These are phyloP conservation scores for Medicago arabica DNA, from an alignment of 306 rosid species.

Conservation along the genomic window DNA sequence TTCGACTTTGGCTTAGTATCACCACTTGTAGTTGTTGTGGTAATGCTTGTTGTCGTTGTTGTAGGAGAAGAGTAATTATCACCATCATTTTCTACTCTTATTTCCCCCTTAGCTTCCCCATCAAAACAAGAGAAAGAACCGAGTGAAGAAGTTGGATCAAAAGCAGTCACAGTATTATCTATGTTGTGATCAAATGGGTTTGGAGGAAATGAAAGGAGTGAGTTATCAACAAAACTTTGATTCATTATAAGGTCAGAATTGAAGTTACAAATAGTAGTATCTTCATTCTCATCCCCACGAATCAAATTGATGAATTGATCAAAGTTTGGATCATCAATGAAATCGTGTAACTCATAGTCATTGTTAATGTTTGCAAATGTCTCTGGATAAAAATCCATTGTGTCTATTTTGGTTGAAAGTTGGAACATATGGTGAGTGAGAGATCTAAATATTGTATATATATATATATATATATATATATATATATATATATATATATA, in stretches of 20 bases:
- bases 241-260: slow-evolving; percentile 52
- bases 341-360: slow-evolving; percentile 59
- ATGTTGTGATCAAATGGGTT: slow-evolving; percentile 27
- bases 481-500: too few relatives aligned
- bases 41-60: slow-evolving; percentile 20
- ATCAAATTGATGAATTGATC: slow-evolving; percentile 61
- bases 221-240: slow-evolving; percentile 44
- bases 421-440: slow-evolving; percentile 28
- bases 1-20: slow-evolving; percentile 42
- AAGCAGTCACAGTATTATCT: neutral
- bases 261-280: slow-evolving; percentile 38
- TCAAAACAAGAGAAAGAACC: slow-evolving; percentile 54
- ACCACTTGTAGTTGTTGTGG: slow-evolving; percentile 29
- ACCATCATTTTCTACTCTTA: slow-evolving; percentile 47
- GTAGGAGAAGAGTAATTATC: slow-evolving; percentile 58
- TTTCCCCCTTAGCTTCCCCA: slow-evolving; percentile 36
- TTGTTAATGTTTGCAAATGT: slow-evolving; percentile 35
- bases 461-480: too few relatives aligned
- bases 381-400: slow-evolving; percentile 43
- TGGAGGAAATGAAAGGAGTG: slow-evolving; percentile 27
- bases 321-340: slow-evolving; percentile 59
- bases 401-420: slow-evolving; percentile 12
- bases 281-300: slow-evolving; percentile 61
- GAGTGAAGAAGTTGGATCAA: slow-evolving; percentile 48
- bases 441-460: neutral